Conservation (phyloP, 495 filamentous ascomycete species). For the Amphirosellinia nigrospora region DNA sequence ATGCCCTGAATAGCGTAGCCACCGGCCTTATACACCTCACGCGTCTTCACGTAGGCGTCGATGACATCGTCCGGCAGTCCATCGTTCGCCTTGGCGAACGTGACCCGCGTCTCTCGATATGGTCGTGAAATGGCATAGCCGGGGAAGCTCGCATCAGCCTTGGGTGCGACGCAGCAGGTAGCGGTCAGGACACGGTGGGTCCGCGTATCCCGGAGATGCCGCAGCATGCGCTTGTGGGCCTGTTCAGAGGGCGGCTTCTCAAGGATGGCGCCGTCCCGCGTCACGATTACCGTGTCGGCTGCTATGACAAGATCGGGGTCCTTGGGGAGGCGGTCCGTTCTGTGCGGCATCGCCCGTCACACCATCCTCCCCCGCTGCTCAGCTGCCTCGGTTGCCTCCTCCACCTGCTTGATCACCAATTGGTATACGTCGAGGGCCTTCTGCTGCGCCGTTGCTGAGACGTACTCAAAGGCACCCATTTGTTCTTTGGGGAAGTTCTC, state of each 20-base stretch:
- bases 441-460: conserved; percentile 79
- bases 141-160: conserved; percentile 74
- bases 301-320: conserved; percentile 89
- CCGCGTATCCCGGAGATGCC: conserved; percentile 72
- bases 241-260: conserved; percentile 85
- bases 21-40: conserved; percentile 95
- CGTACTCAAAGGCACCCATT: conserved; percentile 85
- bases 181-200: conserved; percentile 82
- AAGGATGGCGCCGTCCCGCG: conserved; percentile 72
- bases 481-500: conserved; percentile 82
- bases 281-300: conserved; percentile 90
- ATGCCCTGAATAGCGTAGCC: conserved; percentile 94
- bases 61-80: conserved; percentile 71
- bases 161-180: conserved; percentile 78
- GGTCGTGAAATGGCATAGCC: conserved; percentile 82
- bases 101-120: conserved; percentile 85
- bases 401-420: conserved; percentile 32
- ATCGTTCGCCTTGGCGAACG: conserved; percentile 76
- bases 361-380: conserved; percentile 46
- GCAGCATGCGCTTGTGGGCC: conserved; percentile 85
- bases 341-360: background rate
- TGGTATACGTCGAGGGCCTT: conserved; percentile 84
- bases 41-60: conserved; percentile 82
- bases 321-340: conserved; percentile 7
- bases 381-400: background rate